Evolutionary conservation across 345 rosid genomes (phyloP).

Genomic region (Clarkia xantiana): DNA sequence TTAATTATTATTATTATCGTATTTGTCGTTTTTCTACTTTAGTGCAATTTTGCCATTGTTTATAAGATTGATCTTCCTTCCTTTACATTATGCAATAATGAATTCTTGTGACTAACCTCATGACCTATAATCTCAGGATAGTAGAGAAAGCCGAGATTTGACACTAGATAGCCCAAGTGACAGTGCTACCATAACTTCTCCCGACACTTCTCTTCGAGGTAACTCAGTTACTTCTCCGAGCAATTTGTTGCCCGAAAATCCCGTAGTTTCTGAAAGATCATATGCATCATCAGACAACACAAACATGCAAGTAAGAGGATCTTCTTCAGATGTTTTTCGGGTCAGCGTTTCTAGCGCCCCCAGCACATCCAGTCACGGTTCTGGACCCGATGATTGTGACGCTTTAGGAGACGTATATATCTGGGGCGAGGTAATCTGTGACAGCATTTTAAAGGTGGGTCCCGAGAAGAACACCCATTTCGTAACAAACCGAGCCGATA

Average conservation of each 20-base stretch:
- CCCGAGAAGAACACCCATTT: slow-evolving; percentile 40
- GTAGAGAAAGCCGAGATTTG: slow-evolving; percentile 76
- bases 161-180: slow-evolving; percentile 72
- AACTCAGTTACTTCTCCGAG: slow-evolving; percentile 39
- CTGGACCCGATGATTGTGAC: slow-evolving; percentile 91
- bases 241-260: slow-evolving; percentile 39
- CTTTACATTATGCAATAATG: slow-evolving; percentile 1
- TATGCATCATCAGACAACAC: slow-evolving; percentile 73
- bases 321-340: slow-evolving; percentile 79
- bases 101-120: slow-evolving; percentile 5
- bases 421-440: slow-evolving; percentile 91
- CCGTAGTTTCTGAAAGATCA: slow-evolving; percentile 55
- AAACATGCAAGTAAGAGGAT: slow-evolving; percentile 75
- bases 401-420: slow-evolving; percentile 92
- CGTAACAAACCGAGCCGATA: slow-evolving; percentile 48
- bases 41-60: background rate
- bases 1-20: background rate
- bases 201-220: slow-evolving; percentile 42
- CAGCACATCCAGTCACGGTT: slow-evolving; percentile 93
- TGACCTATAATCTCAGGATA: slow-evolving; percentile 46
- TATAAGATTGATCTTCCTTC: background rate
- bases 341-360: slow-evolving; percentile 95
- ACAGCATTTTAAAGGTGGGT: slow-evolving; percentile 42
- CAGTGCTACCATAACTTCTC: slow-evolving; percentile 45
- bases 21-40: background rate